These are phyloP conservation scores for Hyaloscypha finlandica DNA, from an alignment of 495 filamentous ascomycete genomes.

Conservation along the genomic window DNA sequence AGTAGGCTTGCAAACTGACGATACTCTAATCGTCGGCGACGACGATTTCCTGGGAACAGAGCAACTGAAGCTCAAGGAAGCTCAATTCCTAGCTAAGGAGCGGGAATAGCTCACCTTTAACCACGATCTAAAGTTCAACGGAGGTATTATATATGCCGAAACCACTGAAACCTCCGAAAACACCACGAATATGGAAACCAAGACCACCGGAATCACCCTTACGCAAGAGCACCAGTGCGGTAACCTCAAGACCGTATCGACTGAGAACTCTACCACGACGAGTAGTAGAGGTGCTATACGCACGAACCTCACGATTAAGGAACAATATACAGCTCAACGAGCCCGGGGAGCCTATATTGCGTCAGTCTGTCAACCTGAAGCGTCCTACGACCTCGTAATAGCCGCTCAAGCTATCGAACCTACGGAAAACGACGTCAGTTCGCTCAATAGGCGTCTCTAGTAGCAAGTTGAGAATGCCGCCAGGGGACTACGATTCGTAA, in stretches of 20 bases:
- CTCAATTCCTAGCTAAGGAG: no score
- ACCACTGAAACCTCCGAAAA: no score
- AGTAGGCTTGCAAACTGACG: no score
- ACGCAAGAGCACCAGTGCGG: not conserved
- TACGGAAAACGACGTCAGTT: slow-evolving; percentile 1
- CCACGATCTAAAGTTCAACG: no score
- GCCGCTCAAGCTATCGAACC: not conserved
- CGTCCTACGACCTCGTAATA: slow-evolving; percentile 1
- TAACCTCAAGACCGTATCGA: not conserved
- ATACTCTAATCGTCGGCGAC: no score
- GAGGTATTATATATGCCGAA: no score
- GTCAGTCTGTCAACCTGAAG: slow-evolving; percentile 11
- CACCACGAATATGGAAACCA: no score
- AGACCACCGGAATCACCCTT: not conserved
- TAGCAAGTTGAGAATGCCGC: slow-evolving; percentile 16
- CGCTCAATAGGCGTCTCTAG: slow-evolving; percentile 16
- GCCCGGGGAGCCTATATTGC: slow-evolving; percentile 13
- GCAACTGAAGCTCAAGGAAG: no score
- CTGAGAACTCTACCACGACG: slow-evolving; percentile 1
- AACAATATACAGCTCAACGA: slow-evolving; percentile 12
- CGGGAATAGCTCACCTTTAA: no score
- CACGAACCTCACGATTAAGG: slow-evolving; percentile 4
- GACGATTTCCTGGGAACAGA: no score
- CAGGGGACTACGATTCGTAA: slow-evolving; percentile 12
- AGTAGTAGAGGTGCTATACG: slow-evolving; percentile 13